Conservation (phyloP, 352 stramenopile genomes). For the Phytophthora nicotianae region DNA sequence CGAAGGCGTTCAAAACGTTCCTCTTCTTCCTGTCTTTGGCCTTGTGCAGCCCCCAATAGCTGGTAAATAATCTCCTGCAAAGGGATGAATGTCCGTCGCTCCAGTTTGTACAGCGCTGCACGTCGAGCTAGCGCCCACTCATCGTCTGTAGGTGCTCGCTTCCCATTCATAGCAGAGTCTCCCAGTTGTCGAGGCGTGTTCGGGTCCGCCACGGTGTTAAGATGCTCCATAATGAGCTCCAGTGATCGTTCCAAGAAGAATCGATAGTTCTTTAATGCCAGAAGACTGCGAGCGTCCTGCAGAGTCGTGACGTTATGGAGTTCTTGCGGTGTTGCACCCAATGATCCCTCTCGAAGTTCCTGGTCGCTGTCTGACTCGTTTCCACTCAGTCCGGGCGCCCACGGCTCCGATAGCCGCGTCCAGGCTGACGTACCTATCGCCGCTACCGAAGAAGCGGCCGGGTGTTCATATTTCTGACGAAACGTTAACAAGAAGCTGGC, state of each 20-base stretch:
- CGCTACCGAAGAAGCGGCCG: slow-evolving; percentile 7
- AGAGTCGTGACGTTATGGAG: slow-evolving; percentile 43
- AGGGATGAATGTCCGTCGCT: slow-evolving; percentile 68
- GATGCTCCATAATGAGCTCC: slow-evolving; percentile 52
- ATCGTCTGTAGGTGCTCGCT: slow-evolving; percentile 39
- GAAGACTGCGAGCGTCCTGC: slow-evolving; percentile 56
- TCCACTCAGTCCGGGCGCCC: slow-evolving; percentile 13
- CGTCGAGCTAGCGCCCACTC: slow-evolving; percentile 60
- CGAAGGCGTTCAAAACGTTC: slow-evolving; percentile 62
- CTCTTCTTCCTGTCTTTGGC: slow-evolving; percentile 41
- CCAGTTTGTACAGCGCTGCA: slow-evolving; percentile 63
- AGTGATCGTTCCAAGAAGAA: slow-evolving; percentile 76
- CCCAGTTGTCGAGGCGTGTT: slow-evolving; percentile 23
- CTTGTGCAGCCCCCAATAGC: slow-evolving; percentile 43
- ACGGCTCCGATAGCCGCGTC: slow-evolving; percentile 40
- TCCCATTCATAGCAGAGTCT: slow-evolving; percentile 21
- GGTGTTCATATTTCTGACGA: slow-evolving; percentile 55
- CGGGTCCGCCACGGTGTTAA: slow-evolving; percentile 26
- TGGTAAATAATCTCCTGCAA: slow-evolving; percentile 74
- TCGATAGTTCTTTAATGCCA: slow-evolving; percentile 74
- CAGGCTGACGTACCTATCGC: slow-evolving; percentile 31
- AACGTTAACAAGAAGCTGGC: slow-evolving; percentile 52
- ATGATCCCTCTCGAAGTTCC: slow-evolving; percentile 32
- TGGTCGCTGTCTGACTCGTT: slow-evolving; percentile 37
- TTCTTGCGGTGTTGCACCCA: slow-evolving; percentile 30